phyloP scores from a whole-genome alignment of 257 asterid species.

The Solanum microdontum region DNA sequence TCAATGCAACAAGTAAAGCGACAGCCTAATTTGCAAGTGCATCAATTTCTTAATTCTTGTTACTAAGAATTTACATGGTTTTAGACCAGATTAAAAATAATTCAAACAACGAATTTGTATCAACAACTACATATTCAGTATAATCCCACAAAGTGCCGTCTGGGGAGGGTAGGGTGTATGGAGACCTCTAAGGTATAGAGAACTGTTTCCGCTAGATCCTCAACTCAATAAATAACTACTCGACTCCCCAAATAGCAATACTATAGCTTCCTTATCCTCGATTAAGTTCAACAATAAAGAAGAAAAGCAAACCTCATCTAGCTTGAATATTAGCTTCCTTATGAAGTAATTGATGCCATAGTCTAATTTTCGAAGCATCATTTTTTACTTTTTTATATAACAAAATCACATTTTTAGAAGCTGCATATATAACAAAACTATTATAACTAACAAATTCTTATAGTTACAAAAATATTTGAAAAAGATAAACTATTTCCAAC shows the following conservation, averaged over 20 bases:
- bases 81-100: neutral
- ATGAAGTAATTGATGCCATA: slow-evolving; percentile 61
- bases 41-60: neutral
- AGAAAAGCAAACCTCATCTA: slow-evolving; percentile 39
- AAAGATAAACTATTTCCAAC: neutral
- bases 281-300: neutral
- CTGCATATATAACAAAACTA: neutral
- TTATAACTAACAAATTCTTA: neutral
- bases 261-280: neutral
- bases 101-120: neutral
- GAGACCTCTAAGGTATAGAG: neutral
- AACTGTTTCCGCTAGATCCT: neutral
- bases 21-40: neutral
- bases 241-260: neutral
- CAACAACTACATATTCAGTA: neutral
- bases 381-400: neutral
- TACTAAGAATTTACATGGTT: neutral
- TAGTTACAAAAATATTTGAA: neutral
- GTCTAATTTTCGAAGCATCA: slow-evolving; percentile 23
- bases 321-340: slow-evolving; percentile 85
- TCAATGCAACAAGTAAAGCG: neutral
- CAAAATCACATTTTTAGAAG: neutral
- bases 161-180: neutral
- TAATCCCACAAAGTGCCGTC: neutral
- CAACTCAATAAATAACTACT: neutral